These are phyloP conservation scores for Colletotrichum viniferum DNA, from an alignment of 2,329 filamentous ascomycete species.

Conservation along the genomic window DNA sequence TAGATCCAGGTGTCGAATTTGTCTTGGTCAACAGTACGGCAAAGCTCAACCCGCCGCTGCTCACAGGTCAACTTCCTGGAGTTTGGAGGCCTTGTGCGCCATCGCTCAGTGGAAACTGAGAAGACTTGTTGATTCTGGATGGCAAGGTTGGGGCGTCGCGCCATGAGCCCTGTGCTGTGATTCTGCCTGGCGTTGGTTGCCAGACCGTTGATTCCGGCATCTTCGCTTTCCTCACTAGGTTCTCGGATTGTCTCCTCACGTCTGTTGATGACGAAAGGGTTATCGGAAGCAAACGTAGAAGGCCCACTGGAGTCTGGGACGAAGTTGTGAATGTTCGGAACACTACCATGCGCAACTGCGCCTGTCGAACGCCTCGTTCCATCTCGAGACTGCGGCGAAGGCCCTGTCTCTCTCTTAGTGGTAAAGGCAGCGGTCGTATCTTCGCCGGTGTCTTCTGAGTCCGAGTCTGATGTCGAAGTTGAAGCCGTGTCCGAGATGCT, in stretches of 20 bases:
- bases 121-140: background rate
- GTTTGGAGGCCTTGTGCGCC: background rate
- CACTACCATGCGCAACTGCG: background rate
- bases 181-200: background rate
- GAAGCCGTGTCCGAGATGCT: background rate
- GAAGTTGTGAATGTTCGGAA: background rate
- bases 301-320: background rate
- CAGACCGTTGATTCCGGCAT: background rate
- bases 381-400: background rate
- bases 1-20: constrained; percentile 24
- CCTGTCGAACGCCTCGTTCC: background rate
- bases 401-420: background rate
- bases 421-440: background rate
- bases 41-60: constrained; percentile 2
- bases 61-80: background rate
- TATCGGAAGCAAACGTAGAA: background rate
- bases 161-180: background rate
- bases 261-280: background rate
- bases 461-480: background rate
- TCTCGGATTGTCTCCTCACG: background rate
- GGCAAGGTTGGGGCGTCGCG: background rate
- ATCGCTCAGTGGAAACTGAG: background rate
- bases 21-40: constrained; percentile 12
- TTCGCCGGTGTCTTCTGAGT: background rate
- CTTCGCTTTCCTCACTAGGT: background rate